Base-by-base conservation (phyloP, 2,329 filamentous ascomycete species). In the Pseudodiploospora longispora region DNA sequence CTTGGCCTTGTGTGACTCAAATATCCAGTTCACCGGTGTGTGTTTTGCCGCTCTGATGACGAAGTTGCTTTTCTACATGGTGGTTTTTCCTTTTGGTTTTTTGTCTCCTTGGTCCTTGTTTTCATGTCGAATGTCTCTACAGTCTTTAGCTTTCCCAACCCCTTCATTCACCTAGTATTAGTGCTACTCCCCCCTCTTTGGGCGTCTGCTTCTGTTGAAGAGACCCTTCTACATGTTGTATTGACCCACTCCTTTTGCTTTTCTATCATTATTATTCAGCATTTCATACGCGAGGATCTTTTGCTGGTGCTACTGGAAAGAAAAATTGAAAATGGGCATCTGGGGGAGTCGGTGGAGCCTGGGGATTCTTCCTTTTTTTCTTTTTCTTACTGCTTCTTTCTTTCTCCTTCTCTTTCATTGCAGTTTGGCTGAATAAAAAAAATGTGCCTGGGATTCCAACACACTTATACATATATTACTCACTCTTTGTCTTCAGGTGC, bases 1-100 rank as follows among this genome's bases (percentile, higher is more conserved):
- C 57, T 62, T 64, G 61, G 60, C 58, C 60, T 58, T 63, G 61
- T 57, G 59, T 61, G 61, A 59, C 49, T 55, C 50, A 53, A 55
- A 53, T 56, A 52, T 57, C 54, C 54, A 57, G 56, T 57, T 63
- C 46, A 46, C 47, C 53, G 50, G 52, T 49, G 49, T 57, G 47
- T 46, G 44, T 46, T 44, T 50, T 36, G 29, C 42, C 42, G 38
- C 42, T 45, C 42, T 36, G 45, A 44, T 37, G 31, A 37, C 47
- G 34, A 45, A 42, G 36, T 44, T 41, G 37, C 43, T 50, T 47
- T 45, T 40, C 45, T 40, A 52, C 47, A 43, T 44, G 41, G 42
- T 42, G 31, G 35, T 37, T 10, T 44, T 33, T 42, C 35, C 32
- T 50, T 43, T 47, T 44, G 46, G 48, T 52, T 32, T 50, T 44